Percentiles rank a stretch among this genome's conserved stretches.
Evolutionary conservation across 2,329 filamentous ascomycete genomes (phyloP).

Genomic region (Trichoderma oligosporum): DNA sequence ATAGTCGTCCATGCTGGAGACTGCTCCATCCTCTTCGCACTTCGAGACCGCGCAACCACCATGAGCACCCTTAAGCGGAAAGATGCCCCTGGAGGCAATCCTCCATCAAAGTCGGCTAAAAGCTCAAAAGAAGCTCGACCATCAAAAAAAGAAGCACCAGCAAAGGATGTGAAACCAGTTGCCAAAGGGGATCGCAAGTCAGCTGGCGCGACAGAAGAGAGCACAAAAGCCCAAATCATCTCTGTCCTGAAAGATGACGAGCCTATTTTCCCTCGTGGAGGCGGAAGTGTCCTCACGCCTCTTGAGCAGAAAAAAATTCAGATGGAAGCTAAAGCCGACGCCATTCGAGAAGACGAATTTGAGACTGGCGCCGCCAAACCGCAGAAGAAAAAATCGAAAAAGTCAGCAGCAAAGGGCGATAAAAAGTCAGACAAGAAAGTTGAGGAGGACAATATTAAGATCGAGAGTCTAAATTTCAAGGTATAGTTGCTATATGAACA

Average conservation of each 20-base stretch:
- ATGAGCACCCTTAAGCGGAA: conserved; percentile 59
- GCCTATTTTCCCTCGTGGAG: conserved; percentile 85
- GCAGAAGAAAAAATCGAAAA: conserved; percentile 54
- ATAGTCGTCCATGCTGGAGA: conserved; percentile 12
- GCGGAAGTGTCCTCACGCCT: conserved; percentile 83
- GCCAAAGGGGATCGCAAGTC: conserved; percentile 33
- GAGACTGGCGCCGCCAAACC: conserved; percentile 45
- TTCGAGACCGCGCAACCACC: conserved; percentile 30
- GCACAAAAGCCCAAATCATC: conserved; percentile 36
- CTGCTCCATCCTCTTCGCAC: conserved; percentile 13
- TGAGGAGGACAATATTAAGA: conserved; percentile 59
- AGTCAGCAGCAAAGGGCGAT: conserved; percentile 47
- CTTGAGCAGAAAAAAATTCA: conserved; percentile 96
- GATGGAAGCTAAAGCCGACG: conserved; percentile 87
- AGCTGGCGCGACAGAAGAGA: conserved; percentile 28
- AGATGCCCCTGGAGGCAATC: conserved; percentile 51
- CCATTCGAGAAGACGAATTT: conserved; percentile 77
- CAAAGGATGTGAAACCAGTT: conserved; percentile 30
- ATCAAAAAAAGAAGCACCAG: conserved; percentile 42
- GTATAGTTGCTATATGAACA: conserved; percentile 37
- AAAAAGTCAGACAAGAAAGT: conserved; percentile 48
- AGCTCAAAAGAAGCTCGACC: conserved; percentile 44
- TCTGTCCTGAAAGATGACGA: conserved; percentile 70
- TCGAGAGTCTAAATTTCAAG: conserved; percentile 88
- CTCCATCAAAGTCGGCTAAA: conserved; percentile 48